Evolutionary conservation across 2,329 filamentous ascomycete genomes (phyloP).

Genomic region (Fusarium pseudonygamai): DNA sequence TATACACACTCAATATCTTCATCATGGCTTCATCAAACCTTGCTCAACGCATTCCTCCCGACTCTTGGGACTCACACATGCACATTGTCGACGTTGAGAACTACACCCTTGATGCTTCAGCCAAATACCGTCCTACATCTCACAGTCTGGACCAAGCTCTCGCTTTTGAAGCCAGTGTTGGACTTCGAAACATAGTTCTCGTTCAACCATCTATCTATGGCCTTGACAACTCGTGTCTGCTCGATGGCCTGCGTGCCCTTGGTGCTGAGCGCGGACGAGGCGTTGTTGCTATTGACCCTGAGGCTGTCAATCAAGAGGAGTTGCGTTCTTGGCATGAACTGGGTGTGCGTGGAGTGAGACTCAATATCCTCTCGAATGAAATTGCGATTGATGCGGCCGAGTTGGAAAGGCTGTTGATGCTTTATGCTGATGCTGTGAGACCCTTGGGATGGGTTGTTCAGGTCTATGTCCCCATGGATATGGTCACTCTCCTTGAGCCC

Average conservation of each 20-base stretch:
- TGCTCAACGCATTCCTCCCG: slow-evolving; percentile 48
- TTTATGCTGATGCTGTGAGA: slow-evolving; percentile 61
- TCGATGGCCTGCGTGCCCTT: slow-evolving; percentile 61
- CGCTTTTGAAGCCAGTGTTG: slow-evolving; percentile 60
- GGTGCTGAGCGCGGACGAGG: slow-evolving; percentile 61
- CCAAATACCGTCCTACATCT: slow-evolving; percentile 60
- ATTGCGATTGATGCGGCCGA: slow-evolving; percentile 51
- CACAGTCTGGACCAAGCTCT: slow-evolving; percentile 62
- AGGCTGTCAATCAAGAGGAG: slow-evolving; percentile 46
- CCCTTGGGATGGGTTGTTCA: slow-evolving; percentile 66
- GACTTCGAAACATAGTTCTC: slow-evolving; percentile 65
- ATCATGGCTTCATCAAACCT: slow-evolving; percentile 16
- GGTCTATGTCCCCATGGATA: slow-evolving; percentile 64
- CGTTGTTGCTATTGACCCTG: slow-evolving; percentile 66
- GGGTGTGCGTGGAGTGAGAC: slow-evolving; percentile 66
- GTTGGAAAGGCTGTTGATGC: slow-evolving; percentile 53
- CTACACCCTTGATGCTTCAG: slow-evolving; percentile 59
- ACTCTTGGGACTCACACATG: slow-evolving; percentile 71
- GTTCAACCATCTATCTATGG: slow-evolving; percentile 71
- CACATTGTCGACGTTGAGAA: slow-evolving; percentile 65
- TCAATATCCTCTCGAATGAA: slow-evolving; percentile 67
- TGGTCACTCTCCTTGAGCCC: slow-evolving; percentile 58
- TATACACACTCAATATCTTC: not conserved
- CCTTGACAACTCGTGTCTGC: slow-evolving; percentile 66
- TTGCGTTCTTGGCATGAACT: slow-evolving; percentile 63